phyloP scores from a whole-genome alignment of 345 rosid species.

The Eucalyptus camaldulensis region DNA sequence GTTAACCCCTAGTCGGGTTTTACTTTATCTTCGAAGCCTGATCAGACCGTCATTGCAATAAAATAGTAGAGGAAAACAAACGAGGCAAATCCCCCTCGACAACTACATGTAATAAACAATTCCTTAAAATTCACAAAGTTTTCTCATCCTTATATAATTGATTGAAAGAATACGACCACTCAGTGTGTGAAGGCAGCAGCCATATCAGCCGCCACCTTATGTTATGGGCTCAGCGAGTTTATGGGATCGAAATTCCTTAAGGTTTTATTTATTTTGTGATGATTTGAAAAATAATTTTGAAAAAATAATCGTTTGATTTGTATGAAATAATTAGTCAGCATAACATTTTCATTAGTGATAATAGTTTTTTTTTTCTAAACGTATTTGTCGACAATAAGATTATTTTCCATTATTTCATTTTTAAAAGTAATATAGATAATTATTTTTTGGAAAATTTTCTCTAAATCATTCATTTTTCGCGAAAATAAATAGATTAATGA shows the following conservation, averaged over 20 bases:
- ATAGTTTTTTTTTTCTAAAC: not conserved
- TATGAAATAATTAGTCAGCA: not conserved
- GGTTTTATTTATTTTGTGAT: not conserved
- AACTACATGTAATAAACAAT: not conserved
- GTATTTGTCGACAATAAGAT: no score
- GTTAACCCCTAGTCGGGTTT: not conserved
- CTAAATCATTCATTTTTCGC: not conserved
- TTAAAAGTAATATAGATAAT: no score
- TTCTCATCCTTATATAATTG: not conserved
- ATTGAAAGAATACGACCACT: not conserved
- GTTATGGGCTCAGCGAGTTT: not conserved
- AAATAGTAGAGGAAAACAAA: not conserved
- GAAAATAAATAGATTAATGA: not conserved
- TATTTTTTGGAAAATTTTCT: no score
- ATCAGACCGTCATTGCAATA: not conserved
- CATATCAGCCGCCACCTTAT: not conserved
- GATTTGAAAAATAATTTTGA: no score
- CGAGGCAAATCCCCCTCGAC: not conserved
- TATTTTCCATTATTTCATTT: no score
- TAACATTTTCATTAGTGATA: not conserved
- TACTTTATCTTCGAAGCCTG: not conserved
- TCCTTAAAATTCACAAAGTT: not conserved
- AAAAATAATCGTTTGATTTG: no score
- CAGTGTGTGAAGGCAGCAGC: not conserved
- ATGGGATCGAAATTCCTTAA: not conserved